Percentiles rank a stretch among this genome's conserved stretches.
Conservation (phyloP, 768 basidiomycete species). For the Russula abietina region DNA sequence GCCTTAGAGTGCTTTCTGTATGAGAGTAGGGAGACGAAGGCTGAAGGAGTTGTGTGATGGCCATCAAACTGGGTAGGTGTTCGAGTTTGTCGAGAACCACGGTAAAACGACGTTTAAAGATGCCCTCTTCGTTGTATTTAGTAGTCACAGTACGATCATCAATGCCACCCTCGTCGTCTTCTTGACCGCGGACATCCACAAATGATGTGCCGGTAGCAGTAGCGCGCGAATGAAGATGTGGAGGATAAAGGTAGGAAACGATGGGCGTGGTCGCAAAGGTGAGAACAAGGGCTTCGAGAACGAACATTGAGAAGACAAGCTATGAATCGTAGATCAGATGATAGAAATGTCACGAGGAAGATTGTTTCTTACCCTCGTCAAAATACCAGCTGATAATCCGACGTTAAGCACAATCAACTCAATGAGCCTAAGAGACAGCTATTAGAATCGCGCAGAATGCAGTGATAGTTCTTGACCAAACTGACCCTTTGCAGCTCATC, state of each 20-base stretch:
- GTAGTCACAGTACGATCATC: neutral
- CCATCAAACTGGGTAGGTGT: conserved; percentile 85
- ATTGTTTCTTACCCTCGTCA: conserved; percentile 43
- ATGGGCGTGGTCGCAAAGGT: conserved; percentile 85
- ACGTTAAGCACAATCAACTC: conserved; percentile 96
- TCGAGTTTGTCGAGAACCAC: conserved; percentile 89
- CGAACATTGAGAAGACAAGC: conserved; percentile 92
- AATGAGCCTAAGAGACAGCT: conserved; percentile 51
- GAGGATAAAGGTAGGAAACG: conserved; percentile 62
- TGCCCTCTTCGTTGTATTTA: conserved; percentile 24
- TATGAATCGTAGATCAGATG: neutral
- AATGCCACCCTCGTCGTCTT: conserved; percentile 11
- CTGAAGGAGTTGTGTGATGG: conserved; percentile 77
- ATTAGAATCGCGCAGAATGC: neutral
- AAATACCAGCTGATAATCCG: conserved; percentile 73
- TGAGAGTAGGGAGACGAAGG: conserved; percentile 27
- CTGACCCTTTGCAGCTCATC: conserved; percentile 93
- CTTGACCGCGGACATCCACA: conserved; percentile 33
- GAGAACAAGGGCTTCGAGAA: conserved; percentile 72
- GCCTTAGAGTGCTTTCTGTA: conserved; percentile 3
- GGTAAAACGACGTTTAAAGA: conserved; percentile 59
- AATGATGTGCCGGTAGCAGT: conserved; percentile 44
- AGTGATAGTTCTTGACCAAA: neutral
- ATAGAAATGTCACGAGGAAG: neutral
- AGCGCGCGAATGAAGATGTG: conserved; percentile 47